Conservation (phyloP, 1,284 basidiomycete species). For the Dichomitus squalens region DNA sequence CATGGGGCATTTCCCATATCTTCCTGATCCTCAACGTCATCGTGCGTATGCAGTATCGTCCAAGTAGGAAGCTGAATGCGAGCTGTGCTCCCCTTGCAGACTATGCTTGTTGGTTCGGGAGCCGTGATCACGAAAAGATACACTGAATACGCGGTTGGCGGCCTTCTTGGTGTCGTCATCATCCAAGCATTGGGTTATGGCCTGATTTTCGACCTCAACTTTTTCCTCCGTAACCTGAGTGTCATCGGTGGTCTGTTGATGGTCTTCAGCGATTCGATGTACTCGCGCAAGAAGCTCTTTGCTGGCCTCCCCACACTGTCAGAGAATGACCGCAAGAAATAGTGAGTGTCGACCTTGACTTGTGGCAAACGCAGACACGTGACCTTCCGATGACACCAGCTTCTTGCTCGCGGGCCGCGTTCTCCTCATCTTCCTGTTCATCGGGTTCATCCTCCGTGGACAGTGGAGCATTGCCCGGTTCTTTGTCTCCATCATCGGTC, state of each 20-base stretch:
- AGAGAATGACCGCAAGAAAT: constrained; percentile 98
- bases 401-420: constrained; percentile 97
- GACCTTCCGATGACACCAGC: constrained; percentile 42
- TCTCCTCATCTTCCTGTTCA: constrained; percentile 98
- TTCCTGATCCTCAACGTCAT: constrained; percentile 94
- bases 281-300: constrained; percentile 85
- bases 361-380: constrained; percentile 2
- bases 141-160: constrained; percentile 88
- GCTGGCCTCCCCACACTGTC: constrained; percentile 90
- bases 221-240: constrained; percentile 81
- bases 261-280: constrained; percentile 97
- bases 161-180: constrained; percentile 89
- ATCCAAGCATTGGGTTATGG: constrained; percentile 75
- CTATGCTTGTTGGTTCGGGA: constrained; percentile 88
- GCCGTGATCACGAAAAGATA: constrained; percentile 88
- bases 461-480: constrained; percentile 87
- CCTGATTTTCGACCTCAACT: constrained; percentile 84
- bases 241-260: constrained; percentile 66
- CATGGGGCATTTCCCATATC: constrained; percentile 91
- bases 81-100: constrained; percentile 46
- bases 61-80: background rate
- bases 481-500: constrained; percentile 84
- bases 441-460: constrained; percentile 96
- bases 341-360: constrained; percentile 56
- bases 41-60: constrained; percentile 54